These are phyloP conservation scores for Neovahlkampfia damariscottae DNA, from an alignment of 78 protist species.

Conservation along the genomic window DNA sequence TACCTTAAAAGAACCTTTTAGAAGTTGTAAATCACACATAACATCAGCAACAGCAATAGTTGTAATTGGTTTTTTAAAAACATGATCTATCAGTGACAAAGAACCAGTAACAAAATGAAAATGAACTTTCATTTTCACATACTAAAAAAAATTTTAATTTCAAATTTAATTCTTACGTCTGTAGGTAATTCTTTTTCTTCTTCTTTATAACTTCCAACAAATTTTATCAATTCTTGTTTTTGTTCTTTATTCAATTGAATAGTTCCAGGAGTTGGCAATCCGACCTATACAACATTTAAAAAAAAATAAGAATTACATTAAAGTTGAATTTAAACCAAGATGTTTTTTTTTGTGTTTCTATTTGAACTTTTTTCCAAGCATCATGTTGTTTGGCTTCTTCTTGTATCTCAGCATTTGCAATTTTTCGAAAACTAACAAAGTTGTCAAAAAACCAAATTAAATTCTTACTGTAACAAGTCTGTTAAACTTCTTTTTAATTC, in stretches of 20 bases:
- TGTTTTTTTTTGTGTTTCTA: background rate
- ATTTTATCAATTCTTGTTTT: background rate
- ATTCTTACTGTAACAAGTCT: background rate
- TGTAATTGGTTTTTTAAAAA: background rate
- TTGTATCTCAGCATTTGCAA: background rate
- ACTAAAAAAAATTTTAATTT: background rate
- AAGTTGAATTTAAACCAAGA: background rate
- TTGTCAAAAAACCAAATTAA: background rate
- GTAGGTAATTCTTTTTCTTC: background rate
- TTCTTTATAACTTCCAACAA: background rate
- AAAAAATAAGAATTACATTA: background rate
- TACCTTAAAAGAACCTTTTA: background rate
- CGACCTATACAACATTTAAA: background rate
- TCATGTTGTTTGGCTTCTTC: background rate
- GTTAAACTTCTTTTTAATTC: background rate
- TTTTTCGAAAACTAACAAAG: background rate
- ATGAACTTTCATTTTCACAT: slow-evolving; percentile 1
- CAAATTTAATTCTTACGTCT: background rate
- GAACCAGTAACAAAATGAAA: background rate
- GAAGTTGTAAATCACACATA: background rate
- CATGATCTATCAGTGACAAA: background rate
- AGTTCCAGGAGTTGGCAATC: background rate
- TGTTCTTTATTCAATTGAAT: background rate
- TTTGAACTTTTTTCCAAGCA: background rate
- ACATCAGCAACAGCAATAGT: background rate